Evolutionary conservation across 257 asterid species (phyloP).

Genomic region (Solanum pennellii): DNA sequence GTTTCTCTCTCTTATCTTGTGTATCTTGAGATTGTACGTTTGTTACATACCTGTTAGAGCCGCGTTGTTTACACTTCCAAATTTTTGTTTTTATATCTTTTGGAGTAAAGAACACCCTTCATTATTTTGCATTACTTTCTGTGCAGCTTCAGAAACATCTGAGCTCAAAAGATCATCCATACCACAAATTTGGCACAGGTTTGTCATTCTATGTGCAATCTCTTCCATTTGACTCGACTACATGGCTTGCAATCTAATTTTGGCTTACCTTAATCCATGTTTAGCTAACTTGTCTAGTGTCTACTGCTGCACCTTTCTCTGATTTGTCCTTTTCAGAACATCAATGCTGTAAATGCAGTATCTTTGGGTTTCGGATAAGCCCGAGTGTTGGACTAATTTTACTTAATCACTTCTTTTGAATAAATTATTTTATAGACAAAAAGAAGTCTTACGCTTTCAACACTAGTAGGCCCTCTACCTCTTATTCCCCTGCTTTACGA

Average conservation of each 20-base stretch:
- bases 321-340: neutral
- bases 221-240: neutral
- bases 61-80: neutral
- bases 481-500: neutral
- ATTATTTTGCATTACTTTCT: neutral
- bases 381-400: neutral
- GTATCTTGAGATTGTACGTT: neutral
- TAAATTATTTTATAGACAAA: neutral
- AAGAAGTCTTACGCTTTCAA: neutral
- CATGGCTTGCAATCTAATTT: neutral
- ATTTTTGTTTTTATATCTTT: neutral
- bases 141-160: conserved; percentile 91
- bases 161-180: conserved; percentile 70
- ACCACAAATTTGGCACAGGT: conserved; percentile 99
- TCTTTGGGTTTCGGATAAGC: neutral
- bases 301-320: neutral
- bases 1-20: neutral
- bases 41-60: neutral
- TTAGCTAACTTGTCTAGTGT: neutral
- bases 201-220: conserved; percentile 1
- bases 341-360: neutral
- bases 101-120: neutral
- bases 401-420: neutral
- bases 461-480: neutral
- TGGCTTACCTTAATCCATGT: neutral